phyloP scores from a whole-genome alignment of 2,329 filamentous ascomycete species.

The Penicillium sp. region DNA sequence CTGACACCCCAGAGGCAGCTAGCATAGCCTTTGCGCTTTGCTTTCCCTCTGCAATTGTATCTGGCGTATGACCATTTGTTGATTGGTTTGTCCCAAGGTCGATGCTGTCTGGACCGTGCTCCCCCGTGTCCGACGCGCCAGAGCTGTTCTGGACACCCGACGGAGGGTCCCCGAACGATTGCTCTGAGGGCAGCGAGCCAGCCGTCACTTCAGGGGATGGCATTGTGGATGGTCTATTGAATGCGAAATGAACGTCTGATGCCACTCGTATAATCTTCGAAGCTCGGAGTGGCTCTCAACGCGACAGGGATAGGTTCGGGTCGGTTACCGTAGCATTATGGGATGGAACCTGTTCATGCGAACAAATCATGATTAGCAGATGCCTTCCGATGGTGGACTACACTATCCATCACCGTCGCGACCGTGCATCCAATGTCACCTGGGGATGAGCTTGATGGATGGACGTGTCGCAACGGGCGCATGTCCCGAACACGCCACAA shows the following conservation, averaged over 20 bases:
- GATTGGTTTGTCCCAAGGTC: conserved; percentile 24
- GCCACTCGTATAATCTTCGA: conserved; percentile 22
- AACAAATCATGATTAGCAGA: conserved; percentile 9
- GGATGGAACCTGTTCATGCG: conserved; percentile 7
- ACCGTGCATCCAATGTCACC: conserved; percentile 9
- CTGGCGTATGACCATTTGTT: conserved; percentile 30
- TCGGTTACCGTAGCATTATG: conserved; percentile 35
- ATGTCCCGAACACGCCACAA: conserved; percentile 6
- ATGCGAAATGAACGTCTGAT: conserved; percentile 11
- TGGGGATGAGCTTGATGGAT: conserved; percentile 8
- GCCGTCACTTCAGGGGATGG: conserved; percentile 34
- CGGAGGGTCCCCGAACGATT: conserved; percentile 24
- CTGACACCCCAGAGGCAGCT: conserved; percentile 48
- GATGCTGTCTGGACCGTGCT: conserved; percentile 21
- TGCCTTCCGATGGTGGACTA: not conserved
- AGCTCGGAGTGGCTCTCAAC: conserved; percentile 22
- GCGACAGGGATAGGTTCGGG: conserved; percentile 22
- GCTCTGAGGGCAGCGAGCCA: conserved; percentile 23
- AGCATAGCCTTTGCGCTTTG: conserved; percentile 59
- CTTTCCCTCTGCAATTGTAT: conserved; percentile 57
- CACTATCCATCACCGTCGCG: conserved; percentile 8
- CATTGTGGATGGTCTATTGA: conserved; percentile 26
- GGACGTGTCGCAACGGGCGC: conserved; percentile 22
- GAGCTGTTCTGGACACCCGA: conserved; percentile 26
- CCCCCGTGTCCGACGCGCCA: conserved; percentile 21